phyloP scores from a whole-genome alignment of 257 asterid genomes.

The Scutellaria barbata region DNA sequence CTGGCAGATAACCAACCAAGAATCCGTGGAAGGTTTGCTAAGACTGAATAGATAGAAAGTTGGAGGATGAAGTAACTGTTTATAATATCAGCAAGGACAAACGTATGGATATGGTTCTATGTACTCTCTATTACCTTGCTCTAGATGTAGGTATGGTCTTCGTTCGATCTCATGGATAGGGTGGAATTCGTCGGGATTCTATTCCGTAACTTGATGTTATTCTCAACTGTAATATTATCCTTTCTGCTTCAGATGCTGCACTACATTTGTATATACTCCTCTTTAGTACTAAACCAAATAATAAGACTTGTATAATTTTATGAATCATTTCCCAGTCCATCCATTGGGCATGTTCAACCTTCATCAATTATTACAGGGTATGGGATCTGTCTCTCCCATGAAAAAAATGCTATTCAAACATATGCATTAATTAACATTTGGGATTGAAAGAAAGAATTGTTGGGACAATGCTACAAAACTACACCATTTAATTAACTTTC shows the following conservation, averaged over 20 bases:
- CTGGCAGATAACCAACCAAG: constrained; percentile 93
- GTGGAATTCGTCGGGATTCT: constrained; percentile 10
- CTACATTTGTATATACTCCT: constrained; percentile 48
- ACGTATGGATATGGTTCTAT: constrained; percentile 16
- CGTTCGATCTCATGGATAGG: no score
- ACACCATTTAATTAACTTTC: no score
- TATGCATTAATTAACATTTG: no score
- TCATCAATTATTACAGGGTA: background rate
- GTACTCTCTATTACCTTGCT: background rate
- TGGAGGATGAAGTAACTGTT: constrained; percentile 48
- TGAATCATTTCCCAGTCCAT: background rate
- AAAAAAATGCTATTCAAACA: no score
- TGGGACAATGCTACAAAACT: no score
- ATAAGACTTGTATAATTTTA: constrained; percentile 9
- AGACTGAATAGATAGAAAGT: constrained; percentile 59
- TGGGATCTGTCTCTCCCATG: no score
- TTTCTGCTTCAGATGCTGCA: constrained; percentile 25
- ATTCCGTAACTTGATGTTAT: constrained; percentile 27
- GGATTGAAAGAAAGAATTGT: no score
- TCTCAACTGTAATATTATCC: constrained; percentile 31
- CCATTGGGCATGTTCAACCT: background rate
- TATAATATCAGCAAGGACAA: constrained; percentile 21
- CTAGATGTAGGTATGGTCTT: background rate
- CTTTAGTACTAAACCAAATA: constrained; percentile 28
- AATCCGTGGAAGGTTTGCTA: constrained; percentile 90